Evolutionary conservation across 2,329 filamentous ascomycete species (phyloP).

Genomic region (Botrytis elliptica): DNA sequence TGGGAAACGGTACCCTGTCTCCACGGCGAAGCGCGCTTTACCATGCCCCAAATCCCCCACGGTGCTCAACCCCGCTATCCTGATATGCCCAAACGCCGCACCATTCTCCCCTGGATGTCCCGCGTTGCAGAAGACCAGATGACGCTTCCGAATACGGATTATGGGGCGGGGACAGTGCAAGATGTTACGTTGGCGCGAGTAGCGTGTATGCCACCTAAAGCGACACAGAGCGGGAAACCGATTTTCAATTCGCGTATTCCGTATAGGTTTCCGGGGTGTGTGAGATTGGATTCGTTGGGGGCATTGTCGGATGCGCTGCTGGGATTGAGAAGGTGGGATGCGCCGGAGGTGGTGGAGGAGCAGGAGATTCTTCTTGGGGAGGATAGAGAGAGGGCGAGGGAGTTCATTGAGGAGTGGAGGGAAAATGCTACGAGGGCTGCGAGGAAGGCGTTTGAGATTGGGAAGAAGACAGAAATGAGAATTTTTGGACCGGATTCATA

Average conservation of each 20-base stretch:
- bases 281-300: neutral
- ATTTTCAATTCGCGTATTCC: neutral
- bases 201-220: neutral
- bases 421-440: neutral
- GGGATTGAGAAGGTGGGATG: neutral
- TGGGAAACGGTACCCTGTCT: neutral
- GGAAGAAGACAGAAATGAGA: neutral
- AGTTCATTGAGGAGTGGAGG: neutral
- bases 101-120: neutral
- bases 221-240: neutral
- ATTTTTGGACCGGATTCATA: neutral
- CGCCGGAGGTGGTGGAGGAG: neutral
- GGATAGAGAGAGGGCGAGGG: neutral
- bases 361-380: neutral
- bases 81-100: neutral
- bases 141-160: neutral
- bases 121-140: neutral
- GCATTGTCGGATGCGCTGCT: neutral
- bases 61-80: neutral
- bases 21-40: neutral
- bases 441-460: neutral
- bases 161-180: neutral
- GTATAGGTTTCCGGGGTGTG: neutral
- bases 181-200: neutral
- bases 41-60: constrained; percentile 3